These are phyloP conservation scores for Coniferiporia sulphurascens DNA, from an alignment of 1,284 basidiomycete genomes.

Conservation along the genomic window DNA sequence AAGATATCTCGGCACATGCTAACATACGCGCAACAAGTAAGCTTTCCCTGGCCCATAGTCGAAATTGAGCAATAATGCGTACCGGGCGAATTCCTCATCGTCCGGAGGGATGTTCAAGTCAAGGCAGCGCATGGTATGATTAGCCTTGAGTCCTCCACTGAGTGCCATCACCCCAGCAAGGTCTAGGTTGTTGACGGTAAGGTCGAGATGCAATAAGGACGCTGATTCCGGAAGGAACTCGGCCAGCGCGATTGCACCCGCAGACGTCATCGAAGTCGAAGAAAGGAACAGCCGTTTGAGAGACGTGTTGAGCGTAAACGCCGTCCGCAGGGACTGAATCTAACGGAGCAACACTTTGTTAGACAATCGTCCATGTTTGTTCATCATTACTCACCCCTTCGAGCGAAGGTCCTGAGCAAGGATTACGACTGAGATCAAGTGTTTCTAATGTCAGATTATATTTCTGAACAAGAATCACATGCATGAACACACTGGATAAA, in stretches of 20 bases:
- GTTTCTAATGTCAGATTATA: slow-evolving; percentile 94
- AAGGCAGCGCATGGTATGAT: slow-evolving; percentile 84
- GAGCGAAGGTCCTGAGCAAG: slow-evolving; percentile 82
- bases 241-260: slow-evolving; percentile 91
- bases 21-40: neutral
- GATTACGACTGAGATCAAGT: slow-evolving; percentile 89
- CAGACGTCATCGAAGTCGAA: slow-evolving; percentile 75
- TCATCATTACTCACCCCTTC: slow-evolving; percentile 66
- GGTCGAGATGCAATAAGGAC: slow-evolving; percentile 83
- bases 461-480: slow-evolving; percentile 50
- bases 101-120: slow-evolving; percentile 91
- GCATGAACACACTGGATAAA: neutral
- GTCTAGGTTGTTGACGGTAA: slow-evolving; percentile 79
- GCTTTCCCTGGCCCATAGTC: neutral
- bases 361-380: slow-evolving; percentile 13
- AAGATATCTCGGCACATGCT: slow-evolving; percentile 76
- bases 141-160: slow-evolving; percentile 77
- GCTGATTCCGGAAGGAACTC: slow-evolving; percentile 93
- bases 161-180: slow-evolving; percentile 92
- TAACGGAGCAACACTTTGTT: slow-evolving; percentile 27
- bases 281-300: slow-evolving; percentile 91
- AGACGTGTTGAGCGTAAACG: slow-evolving; percentile 90
- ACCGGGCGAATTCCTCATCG: slow-evolving; percentile 84
- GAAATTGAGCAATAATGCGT: slow-evolving; percentile 22
- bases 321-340: slow-evolving; percentile 86